Conservation (phyloP, 2,329 filamentous ascomycete species). For the Fusarium torreyae region DNA sequence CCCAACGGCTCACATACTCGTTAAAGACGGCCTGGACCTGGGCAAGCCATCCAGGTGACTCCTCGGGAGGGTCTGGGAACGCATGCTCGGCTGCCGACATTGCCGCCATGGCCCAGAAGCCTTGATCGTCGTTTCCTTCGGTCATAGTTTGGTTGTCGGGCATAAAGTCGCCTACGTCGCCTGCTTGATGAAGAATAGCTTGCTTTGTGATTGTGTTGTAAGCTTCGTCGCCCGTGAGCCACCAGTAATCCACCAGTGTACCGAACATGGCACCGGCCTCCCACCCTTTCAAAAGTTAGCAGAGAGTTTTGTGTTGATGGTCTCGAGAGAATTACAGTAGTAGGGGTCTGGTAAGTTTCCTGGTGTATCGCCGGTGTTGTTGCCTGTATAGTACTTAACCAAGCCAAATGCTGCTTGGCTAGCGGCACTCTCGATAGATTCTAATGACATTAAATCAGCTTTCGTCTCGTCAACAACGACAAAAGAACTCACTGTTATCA, state of each 20-base stretch:
- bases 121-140: slow-evolving; percentile 81
- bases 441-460: slow-evolving; percentile 50
- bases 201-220: slow-evolving; percentile 74
- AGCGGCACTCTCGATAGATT: slow-evolving; percentile 66
- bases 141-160: slow-evolving; percentile 74
- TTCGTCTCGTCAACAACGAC: not conserved
- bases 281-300: slow-evolving; percentile 67
- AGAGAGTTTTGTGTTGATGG: slow-evolving; percentile 42
- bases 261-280: slow-evolving; percentile 81
- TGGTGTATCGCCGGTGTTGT: slow-evolving; percentile 71
- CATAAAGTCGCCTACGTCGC: slow-evolving; percentile 74
- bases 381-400: slow-evolving; percentile 68
- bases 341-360: slow-evolving; percentile 73
- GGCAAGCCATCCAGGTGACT: slow-evolving; percentile 80
- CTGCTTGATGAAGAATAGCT: slow-evolving; percentile 73
- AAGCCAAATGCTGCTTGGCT: slow-evolving; percentile 64
- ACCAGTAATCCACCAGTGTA: slow-evolving; percentile 80
- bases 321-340: slow-evolving; percentile 69
- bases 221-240: slow-evolving; percentile 74
- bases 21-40: slow-evolving; percentile 86
- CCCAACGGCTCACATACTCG: slow-evolving; percentile 80
- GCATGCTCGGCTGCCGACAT: slow-evolving; percentile 84
- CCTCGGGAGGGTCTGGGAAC: slow-evolving; percentile 76
- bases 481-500: slow-evolving; percentile 38
- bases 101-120: slow-evolving; percentile 88